phyloP scores from a whole-genome alignment of 345 rosid genomes.

The Brassica juncea region DNA sequence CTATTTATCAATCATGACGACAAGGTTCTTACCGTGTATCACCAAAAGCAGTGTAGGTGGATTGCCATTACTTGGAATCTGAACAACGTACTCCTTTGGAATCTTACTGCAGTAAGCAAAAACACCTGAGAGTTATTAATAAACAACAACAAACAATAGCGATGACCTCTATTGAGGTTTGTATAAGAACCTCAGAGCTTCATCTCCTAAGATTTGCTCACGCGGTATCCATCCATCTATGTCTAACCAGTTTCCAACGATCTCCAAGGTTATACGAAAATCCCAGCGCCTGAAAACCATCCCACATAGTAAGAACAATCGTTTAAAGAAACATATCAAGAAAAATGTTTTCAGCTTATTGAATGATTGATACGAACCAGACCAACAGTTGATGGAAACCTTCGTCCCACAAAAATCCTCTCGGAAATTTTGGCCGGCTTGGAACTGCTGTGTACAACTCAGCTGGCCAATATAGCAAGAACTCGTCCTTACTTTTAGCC shows the following conservation, averaged over 20 bases:
- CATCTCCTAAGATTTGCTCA: conserved; percentile 80
- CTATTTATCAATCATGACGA: not conserved
- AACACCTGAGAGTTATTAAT: not conserved
- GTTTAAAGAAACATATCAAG: not conserved
- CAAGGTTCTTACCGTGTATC: conserved; percentile 56
- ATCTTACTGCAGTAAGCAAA: conserved; percentile 62
- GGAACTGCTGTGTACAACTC: conserved; percentile 96
- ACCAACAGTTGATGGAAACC: conserved; percentile 90
- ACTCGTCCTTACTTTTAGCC: conserved; percentile 50
- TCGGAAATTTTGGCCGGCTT: conserved; percentile 82
- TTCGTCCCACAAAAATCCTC: conserved; percentile 99
- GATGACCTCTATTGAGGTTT: conserved; percentile 5
- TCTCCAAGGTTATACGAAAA: conserved; percentile 75
- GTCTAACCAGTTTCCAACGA: conserved; percentile 93
- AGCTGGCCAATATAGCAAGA: conserved; percentile 87
- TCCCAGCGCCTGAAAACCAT: conserved; percentile 82
- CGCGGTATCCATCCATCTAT: conserved; percentile 97
- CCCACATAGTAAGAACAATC: not conserved
- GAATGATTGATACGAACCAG: conserved; percentile 51
- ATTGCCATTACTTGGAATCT: conserved; percentile 82
- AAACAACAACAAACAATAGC: not conserved
- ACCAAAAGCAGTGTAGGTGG: conserved; percentile 91
- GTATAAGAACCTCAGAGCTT: conserved; percentile 73
- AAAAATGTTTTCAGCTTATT: not conserved
- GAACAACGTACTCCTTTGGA: conserved; percentile 75